A percentile compares a stretch with the other conserved stretches of the same genome.
These are phyloP conservation scores for Noccaea caerulescens DNA, from an alignment of 345 rosid genomes.

Conservation along the genomic window DNA sequence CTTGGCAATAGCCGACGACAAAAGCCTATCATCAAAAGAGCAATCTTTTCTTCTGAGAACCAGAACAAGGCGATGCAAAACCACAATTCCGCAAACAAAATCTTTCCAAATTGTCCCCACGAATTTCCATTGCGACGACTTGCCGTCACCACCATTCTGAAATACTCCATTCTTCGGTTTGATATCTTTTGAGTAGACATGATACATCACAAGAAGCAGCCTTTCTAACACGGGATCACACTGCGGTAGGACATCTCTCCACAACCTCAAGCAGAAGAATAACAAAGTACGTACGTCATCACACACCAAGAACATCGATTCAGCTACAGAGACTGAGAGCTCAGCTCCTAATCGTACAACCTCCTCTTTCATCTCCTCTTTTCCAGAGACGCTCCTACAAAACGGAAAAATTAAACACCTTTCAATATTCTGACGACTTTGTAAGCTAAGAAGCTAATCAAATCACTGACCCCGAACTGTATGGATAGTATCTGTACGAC, in stretches of 20 bases:
- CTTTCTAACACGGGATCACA: not conserved
- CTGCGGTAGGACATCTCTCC: not conserved
- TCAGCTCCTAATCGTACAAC: constrained; percentile 10
- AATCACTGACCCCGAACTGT: not conserved
- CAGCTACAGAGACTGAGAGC: not conserved
- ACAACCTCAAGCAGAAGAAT: not conserved
- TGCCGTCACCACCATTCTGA: not conserved
- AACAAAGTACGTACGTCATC: not conserved
- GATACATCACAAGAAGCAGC: not conserved
- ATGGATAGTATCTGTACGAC: not conserved
- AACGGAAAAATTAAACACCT: not conserved
- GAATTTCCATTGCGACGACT: not conserved
- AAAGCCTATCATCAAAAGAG: not conserved
- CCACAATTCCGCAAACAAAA: not conserved
- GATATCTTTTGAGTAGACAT: not conserved
- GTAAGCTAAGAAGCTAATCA: not conserved
- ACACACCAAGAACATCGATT: constrained; percentile 13
- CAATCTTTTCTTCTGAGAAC: not conserved
- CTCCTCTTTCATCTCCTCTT: constrained; percentile 6
- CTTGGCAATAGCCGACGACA: constrained; percentile 2
- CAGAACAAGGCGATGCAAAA: constrained; percentile 5
- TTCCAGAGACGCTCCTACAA: not conserved
- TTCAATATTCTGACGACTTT: not conserved
- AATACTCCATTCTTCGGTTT: not conserved
- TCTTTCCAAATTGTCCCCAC: not conserved